phyloP scores from a whole-genome alignment of 2,329 filamentous ascomycete species.

The Calcarisporium arbuscula region DNA sequence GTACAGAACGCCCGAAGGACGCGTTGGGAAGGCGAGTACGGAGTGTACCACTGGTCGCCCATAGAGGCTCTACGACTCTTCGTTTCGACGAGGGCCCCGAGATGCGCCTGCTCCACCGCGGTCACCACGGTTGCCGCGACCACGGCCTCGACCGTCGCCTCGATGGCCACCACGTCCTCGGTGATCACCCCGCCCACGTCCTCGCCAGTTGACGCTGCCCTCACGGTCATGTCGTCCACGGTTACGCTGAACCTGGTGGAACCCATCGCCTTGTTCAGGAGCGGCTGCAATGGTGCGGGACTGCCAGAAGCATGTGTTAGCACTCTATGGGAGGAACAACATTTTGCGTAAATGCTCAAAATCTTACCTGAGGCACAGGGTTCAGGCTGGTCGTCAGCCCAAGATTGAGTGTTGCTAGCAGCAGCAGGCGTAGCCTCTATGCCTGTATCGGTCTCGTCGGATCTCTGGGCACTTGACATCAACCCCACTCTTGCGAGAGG shows the following conservation, averaged over 20 bases:
- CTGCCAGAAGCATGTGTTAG: too few species aligned
- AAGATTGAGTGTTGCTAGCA: slow-evolving; percentile 56
- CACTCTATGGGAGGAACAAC: too few species aligned
- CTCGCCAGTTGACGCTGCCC: slow-evolving; percentile 32
- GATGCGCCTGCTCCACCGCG: slow-evolving; percentile 26
- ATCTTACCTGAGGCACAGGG: slow-evolving; percentile 36
- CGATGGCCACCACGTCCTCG: slow-evolving; percentile 47
- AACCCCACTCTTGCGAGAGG: slow-evolving; percentile 64
- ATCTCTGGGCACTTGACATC: slow-evolving; percentile 62
- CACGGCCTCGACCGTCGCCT: slow-evolving; percentile 37
- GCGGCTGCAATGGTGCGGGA: too few species aligned
- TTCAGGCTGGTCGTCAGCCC: slow-evolving; percentile 75
- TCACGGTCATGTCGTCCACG: slow-evolving; percentile 49
- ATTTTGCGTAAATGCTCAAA: too few species aligned
- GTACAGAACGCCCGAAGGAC: slow-evolving; percentile 29
- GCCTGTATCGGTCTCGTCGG: slow-evolving; percentile 66
- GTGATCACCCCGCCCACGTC: slow-evolving; percentile 40
- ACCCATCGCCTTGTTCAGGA: slow-evolving; percentile 54
- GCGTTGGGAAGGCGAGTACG: slow-evolving; percentile 21
- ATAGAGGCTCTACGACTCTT: slow-evolving; percentile 29
- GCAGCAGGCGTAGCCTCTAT: slow-evolving; percentile 54
- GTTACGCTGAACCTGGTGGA: slow-evolving; percentile 64
- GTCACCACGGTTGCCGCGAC: slow-evolving; percentile 33
- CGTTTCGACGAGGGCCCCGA: slow-evolving; percentile 30
- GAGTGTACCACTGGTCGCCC: slow-evolving; percentile 18